A percentile compares a stretch with the other conserved stretches of the same genome.
phyloP scores from a whole-genome alignment of 2,329 filamentous ascomycete species.

The Fusarium sp. region DNA sequence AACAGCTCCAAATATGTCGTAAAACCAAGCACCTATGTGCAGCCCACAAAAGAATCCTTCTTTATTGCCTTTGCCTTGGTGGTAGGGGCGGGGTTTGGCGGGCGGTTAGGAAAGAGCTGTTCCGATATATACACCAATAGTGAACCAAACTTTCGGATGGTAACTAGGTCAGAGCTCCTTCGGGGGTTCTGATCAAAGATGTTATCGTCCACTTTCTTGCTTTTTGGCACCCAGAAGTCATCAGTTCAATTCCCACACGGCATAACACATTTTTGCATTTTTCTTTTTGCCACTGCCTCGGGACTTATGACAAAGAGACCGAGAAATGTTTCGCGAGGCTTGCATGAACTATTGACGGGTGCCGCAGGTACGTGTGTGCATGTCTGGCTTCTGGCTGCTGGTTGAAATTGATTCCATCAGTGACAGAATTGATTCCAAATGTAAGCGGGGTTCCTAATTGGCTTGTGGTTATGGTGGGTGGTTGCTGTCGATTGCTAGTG shows the following conservation, averaged over 20 bases:
- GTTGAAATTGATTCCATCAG: constrained; percentile 20
- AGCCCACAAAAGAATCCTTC: too few relatives aligned
- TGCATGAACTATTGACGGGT: neutral
- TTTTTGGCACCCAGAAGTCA: neutral
- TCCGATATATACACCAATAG: neutral
- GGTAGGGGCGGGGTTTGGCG: too few relatives aligned
- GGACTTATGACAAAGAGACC: neutral
- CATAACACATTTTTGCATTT: too few relatives aligned
- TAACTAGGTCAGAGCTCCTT: constrained; percentile 24
- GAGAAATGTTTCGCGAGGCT: constrained; percentile 2
- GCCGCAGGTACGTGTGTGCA: constrained; percentile 15
- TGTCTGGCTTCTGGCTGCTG: neutral
- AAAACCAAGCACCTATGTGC: too few relatives aligned
- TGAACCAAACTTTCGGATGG: neutral
- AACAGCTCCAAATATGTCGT: too few relatives aligned
- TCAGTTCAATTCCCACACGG: constrained; percentile 9
- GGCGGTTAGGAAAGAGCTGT: too few relatives aligned
- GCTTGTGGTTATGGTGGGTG: constrained; percentile 1
- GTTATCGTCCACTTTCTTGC: constrained; percentile 19
- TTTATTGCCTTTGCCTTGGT: too few relatives aligned
- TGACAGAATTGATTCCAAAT: constrained; percentile 36
- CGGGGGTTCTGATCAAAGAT: constrained; percentile 27
- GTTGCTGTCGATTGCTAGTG: neutral
- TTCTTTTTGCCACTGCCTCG: neutral
- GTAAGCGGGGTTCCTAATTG: constrained; percentile 28